Conservation (phyloP, 371 early-diverging fungal genomes). For the Mortierella sp. region DNA sequence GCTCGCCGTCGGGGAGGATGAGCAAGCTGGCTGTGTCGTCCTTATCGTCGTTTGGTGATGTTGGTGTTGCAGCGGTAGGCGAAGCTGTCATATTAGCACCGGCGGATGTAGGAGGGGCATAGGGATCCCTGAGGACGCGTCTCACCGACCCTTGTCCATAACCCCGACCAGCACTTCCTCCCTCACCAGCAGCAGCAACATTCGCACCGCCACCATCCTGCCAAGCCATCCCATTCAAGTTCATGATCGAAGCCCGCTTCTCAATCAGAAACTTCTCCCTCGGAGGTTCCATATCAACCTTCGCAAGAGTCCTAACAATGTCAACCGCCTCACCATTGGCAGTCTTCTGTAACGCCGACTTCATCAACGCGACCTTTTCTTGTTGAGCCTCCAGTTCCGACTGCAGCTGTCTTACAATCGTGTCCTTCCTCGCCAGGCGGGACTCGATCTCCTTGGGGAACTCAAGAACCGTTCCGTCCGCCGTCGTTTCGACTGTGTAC, state of each 20-base stretch:
- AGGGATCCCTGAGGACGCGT: background rate
- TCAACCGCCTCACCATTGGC: conserved; percentile 34
- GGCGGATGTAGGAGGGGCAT: background rate
- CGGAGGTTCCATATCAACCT: conserved; percentile 27
- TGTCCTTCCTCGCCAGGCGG: conserved; percentile 48
- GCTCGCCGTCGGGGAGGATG: conserved; percentile 26
- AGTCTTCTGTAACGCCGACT: conserved; percentile 36
- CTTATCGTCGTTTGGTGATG: background rate
- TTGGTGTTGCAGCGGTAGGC: background rate
- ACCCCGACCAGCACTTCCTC: background rate
- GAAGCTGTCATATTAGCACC: background rate
- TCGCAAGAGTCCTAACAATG: conserved; percentile 14
- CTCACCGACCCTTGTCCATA: background rate
- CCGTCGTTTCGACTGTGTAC: conserved; percentile 42
- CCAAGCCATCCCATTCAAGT: conserved; percentile 19
- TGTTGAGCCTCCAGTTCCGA: conserved; percentile 45
- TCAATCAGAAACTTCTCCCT: conserved; percentile 43
- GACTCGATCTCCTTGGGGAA: conserved; percentile 56
- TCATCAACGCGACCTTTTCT: conserved; percentile 43
- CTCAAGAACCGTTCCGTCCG: conserved; percentile 47
- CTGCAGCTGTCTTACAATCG: conserved; percentile 42
- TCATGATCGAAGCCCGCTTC: conserved; percentile 47
- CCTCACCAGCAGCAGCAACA: background rate
- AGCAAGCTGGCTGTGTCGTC: conserved; percentile 25
- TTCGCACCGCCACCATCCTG: conserved; percentile 11